Conservation (phyloP, 495 filamentous ascomycete genomes). For the Pyronema domesticum region DNA sequence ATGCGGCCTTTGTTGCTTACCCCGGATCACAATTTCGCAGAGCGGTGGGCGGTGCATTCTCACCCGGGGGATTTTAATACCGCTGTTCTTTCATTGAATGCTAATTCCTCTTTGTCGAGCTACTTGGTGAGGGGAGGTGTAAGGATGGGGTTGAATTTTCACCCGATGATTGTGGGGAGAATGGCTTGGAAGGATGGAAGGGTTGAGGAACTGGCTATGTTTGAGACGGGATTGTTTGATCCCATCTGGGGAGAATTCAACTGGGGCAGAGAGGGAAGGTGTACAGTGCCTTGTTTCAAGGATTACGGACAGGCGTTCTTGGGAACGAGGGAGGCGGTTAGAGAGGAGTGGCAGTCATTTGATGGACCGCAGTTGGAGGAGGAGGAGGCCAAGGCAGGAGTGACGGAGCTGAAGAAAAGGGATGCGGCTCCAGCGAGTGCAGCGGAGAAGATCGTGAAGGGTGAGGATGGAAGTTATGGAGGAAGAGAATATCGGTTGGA, state of each 20-base stretch:
- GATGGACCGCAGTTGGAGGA: constrained; percentile 26
- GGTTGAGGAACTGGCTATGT: constrained; percentile 36
- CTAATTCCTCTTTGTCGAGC: constrained; percentile 37
- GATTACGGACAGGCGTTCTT: constrained; percentile 37
- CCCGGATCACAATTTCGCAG: constrained; percentile 34
- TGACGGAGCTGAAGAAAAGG: not conserved
- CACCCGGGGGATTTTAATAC: constrained; percentile 41
- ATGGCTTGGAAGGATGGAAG: constrained; percentile 40
- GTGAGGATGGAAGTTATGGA: constrained; percentile 23
- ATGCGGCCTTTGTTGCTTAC: constrained; percentile 36
- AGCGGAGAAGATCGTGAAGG: not conserved
- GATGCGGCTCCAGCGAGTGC: not conserved
- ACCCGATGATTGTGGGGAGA: constrained; percentile 36
- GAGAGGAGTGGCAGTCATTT: constrained; percentile 38
- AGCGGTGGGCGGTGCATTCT: constrained; percentile 38
- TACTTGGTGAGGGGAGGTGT: constrained; percentile 39
- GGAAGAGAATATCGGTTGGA: constrained; percentile 29
- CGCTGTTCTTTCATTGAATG: constrained; percentile 37
- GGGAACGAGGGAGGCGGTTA: constrained; percentile 26
- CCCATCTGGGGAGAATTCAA: constrained; percentile 43
- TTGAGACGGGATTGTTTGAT: constrained; percentile 40
- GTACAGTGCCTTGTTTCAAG: constrained; percentile 36
- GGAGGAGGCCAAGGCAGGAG: not conserved
- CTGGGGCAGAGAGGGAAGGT: constrained; percentile 33
- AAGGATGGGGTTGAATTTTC: constrained; percentile 42